Evolutionary conservation across 2,329 filamentous ascomycete genomes (phyloP).

Genomic region (Exophiala sp.): DNA sequence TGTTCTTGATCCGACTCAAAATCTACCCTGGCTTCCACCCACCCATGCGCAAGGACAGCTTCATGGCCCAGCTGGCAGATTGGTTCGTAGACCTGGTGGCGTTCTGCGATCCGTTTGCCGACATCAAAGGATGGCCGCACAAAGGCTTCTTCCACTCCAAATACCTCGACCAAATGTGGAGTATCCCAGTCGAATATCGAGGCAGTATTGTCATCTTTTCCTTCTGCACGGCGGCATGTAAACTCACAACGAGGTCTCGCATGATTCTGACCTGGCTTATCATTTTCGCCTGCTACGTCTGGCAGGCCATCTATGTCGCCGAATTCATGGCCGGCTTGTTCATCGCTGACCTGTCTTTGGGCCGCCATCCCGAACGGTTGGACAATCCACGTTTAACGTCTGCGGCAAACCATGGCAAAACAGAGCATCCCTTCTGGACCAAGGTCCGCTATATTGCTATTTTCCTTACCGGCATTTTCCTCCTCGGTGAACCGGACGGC

Average conservation of each 20-base stretch:
- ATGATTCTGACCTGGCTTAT: conserved; percentile 3
- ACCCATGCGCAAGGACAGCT: background rate
- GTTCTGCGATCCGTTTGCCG: background rate
- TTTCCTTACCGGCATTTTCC: background rate
- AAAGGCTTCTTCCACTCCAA: background rate
- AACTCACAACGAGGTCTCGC: conserved; percentile 1
- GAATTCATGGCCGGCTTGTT: conserved; percentile 14
- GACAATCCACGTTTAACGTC: background rate
- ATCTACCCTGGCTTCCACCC: conserved; percentile 28
- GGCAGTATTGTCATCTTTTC: conserved; percentile 33
- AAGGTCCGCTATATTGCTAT: background rate
- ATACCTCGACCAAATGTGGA: conserved; percentile 32
- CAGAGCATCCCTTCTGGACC: background rate
- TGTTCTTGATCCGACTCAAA: background rate
- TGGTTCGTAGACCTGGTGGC: background rate
- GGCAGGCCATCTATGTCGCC: conserved; percentile 2
- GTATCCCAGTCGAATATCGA: conserved; percentile 42
- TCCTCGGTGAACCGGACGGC: background rate
- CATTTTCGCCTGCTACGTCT: conserved; percentile 4
- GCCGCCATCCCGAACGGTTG: background rate
- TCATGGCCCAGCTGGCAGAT: background rate
- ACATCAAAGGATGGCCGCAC: conserved; percentile 14
- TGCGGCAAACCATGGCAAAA: background rate
- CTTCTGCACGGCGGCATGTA: background rate
- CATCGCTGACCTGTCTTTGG: conserved; percentile 12